Evolutionary conservation across 73 alveolate genomes (phyloP).

Genomic region (Halteria grandinella): DNA sequence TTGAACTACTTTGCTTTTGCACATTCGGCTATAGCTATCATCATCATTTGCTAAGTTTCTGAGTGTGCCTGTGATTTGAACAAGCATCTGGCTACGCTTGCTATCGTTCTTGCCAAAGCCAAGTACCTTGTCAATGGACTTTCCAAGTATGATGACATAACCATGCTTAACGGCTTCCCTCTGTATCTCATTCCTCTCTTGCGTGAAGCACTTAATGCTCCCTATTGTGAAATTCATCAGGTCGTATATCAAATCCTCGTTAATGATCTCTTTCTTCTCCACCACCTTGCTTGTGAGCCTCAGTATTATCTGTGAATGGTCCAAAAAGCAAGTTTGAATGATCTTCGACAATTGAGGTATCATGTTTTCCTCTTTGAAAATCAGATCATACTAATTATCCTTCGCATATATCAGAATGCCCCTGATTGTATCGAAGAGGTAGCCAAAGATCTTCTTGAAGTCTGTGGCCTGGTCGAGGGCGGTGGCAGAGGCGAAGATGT

Average conservation of each 20-base stretch:
- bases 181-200: not conserved
- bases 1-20: not conserved
- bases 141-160: not conserved
- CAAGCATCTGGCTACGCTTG: conserved; percentile 66
- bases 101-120: conserved; percentile 20
- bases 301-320: conserved; percentile 3
- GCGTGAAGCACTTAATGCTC: conserved; percentile 38
- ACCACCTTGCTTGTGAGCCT: conserved; percentile 6
- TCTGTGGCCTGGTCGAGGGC: not conserved
- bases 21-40: not conserved
- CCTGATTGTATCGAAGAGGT: conserved; percentile 34
- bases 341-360: conserved; percentile 16
- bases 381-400: conserved; percentile 10
- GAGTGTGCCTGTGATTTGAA: conserved; percentile 72
- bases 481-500: not conserved
- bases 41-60: conserved; percentile 74
- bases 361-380: conserved; percentile 24
- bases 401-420: conserved; percentile 27
- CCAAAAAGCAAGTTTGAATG: conserved; percentile 21
- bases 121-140: conserved; percentile 9
- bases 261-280: conserved; percentile 27
- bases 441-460: not conserved
- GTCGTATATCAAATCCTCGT: conserved; percentile 45
- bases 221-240: conserved; percentile 62
- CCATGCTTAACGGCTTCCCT: not conserved